Evolutionary conservation across 768 basidiomycete genomes (phyloP).

Genomic region (Kwoniella europaea): DNA sequence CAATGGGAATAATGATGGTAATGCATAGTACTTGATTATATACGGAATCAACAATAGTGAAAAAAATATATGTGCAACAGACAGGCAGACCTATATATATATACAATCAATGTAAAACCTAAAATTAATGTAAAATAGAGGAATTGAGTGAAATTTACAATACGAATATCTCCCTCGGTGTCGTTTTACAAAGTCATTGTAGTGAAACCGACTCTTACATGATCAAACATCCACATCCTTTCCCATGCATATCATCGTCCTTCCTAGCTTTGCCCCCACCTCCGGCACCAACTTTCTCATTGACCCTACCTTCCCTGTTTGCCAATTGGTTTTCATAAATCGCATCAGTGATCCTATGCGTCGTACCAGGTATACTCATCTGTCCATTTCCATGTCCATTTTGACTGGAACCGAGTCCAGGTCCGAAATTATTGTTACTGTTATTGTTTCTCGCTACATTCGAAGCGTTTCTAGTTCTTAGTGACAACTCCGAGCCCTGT

Average conservation of each 20-base stretch:
- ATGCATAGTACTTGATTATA: background rate
- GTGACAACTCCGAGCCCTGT: constrained; percentile 14
- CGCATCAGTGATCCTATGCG: constrained; percentile 25
- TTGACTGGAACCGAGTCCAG: background rate
- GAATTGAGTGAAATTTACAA: too few species aligned
- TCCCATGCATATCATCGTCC: constrained; percentile 23
- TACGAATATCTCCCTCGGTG: too few species aligned
- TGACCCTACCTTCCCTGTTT: constrained; percentile 7
- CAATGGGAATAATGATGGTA: background rate
- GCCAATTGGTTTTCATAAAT: constrained; percentile 22
- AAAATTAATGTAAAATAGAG: background rate
- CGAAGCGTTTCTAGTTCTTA: background rate
- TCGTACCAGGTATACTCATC: constrained; percentile 18
- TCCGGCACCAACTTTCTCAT: constrained; percentile 3
- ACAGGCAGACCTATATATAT: background rate
- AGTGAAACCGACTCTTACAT: constrained; percentile 6
- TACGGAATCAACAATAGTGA: background rate
- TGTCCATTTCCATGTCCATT: background rate
- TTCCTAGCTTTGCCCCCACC: background rate
- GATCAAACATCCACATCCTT: constrained; percentile 29
- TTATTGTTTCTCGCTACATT: background rate
- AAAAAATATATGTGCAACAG: background rate
- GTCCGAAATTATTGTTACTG: background rate
- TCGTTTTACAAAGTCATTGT: too few species aligned
- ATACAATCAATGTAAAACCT: background rate